Evolutionary conservation across 2,329 filamentous ascomycete genomes (phyloP).

Genomic region (Capronia americana): DNA sequence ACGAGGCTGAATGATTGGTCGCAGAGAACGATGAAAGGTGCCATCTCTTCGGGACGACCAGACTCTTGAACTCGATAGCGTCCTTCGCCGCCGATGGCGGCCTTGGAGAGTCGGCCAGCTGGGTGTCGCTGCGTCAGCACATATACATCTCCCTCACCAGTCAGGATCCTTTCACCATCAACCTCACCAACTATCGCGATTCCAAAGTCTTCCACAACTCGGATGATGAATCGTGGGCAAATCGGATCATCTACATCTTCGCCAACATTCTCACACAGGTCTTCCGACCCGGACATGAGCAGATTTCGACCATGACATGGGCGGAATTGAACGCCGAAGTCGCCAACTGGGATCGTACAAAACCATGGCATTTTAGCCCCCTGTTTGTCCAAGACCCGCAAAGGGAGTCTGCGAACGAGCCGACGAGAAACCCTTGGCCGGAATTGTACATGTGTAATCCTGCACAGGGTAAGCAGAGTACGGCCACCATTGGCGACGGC

Average conservation of each 20-base stretch:
- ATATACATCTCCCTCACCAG: conserved; percentile 51
- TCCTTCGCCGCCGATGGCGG: conserved; percentile 50
- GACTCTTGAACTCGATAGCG: conserved; percentile 49
- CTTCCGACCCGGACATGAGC: conserved; percentile 16
- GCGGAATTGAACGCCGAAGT: conserved; percentile 27
- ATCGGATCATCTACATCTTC: conserved; percentile 49
- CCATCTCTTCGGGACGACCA: conserved; percentile 49
- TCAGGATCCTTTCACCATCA: conserved; percentile 47
- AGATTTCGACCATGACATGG: conserved; percentile 25
- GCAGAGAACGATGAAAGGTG: conserved; percentile 44
- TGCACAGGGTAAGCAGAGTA: conserved; percentile 22
- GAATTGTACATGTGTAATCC: conserved; percentile 28
- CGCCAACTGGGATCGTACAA: conserved; percentile 20
- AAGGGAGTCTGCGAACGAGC: background rate
- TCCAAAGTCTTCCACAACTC: conserved; percentile 48
- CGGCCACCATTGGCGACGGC: background rate
- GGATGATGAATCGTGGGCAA: conserved; percentile 50
- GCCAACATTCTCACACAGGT: conserved; percentile 46
- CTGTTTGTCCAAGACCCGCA: conserved; percentile 20
- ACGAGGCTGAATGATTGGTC: background rate
- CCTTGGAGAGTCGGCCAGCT: conserved; percentile 50
- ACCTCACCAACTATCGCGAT: conserved; percentile 48
- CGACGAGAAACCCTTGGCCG: conserved; percentile 25
- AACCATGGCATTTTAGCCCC: conserved; percentile 35
- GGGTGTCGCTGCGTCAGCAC: conserved; percentile 52